These are phyloP conservation scores for Claviceps sorghi DNA, from an alignment of 2,329 filamentous ascomycete species.

Conservation along the genomic window DNA sequence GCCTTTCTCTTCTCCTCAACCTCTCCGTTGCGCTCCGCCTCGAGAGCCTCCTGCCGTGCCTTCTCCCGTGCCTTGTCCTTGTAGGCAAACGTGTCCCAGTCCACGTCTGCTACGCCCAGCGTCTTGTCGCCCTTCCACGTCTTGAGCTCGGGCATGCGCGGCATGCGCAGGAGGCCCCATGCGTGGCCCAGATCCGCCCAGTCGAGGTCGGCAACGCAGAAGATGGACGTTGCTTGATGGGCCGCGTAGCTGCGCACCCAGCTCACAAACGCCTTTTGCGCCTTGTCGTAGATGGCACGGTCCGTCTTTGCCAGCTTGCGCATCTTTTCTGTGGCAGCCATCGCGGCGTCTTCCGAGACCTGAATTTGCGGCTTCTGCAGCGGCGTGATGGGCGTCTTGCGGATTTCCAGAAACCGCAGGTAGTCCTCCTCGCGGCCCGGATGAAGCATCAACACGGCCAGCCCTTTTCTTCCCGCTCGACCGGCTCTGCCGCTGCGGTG, in stretches of 20 bases:
- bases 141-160: constrained; percentile 84
- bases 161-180: constrained; percentile 77
- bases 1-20: constrained; percentile 23
- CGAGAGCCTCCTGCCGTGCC: constrained; percentile 42
- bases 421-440: constrained; percentile 84
- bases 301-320: constrained; percentile 40
- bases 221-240: constrained; percentile 83
- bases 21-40: constrained; percentile 27
- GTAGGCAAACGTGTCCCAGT: constrained; percentile 56
- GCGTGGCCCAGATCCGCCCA: constrained; percentile 69
- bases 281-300: constrained; percentile 63
- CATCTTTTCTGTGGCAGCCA: constrained; percentile 42
- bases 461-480: constrained; percentile 69
- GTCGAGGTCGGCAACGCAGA: constrained; percentile 65
- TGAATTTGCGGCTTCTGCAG: constrained; percentile 42
- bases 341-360: constrained; percentile 48
- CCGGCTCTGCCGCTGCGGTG: constrained; percentile 85
- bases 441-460: constrained; percentile 75
- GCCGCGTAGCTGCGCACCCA: constrained; percentile 88
- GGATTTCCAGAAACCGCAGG: constrained; percentile 68
- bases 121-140: constrained; percentile 55
- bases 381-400: constrained; percentile 66
- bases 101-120: constrained; percentile 45
- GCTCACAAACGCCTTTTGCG: constrained; percentile 80
- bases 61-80: constrained; percentile 59